Percentiles rank a stretch among this genome's conserved stretches.
phyloP scores from a whole-genome alignment of 2,329 filamentous ascomycete genomes.

The Pyrenochaeta sp. region DNA sequence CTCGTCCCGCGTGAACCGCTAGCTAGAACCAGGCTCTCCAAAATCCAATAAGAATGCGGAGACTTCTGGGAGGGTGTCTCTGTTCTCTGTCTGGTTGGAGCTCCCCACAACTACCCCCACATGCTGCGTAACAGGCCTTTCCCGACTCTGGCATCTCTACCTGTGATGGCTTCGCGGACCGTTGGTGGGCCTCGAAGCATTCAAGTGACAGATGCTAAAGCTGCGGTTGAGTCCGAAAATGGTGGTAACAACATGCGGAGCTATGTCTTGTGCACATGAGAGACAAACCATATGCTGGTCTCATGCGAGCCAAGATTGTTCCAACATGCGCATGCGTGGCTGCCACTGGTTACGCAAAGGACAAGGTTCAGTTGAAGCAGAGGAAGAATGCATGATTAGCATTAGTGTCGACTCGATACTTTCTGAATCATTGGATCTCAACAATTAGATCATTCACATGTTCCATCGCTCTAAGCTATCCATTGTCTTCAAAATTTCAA shows the following conservation, averaged over 20 bases:
- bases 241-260: constrained; percentile 25
- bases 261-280: constrained; percentile 16
- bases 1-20: neutral
- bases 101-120: constrained; percentile 6
- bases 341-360: constrained; percentile 31
- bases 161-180: neutral
- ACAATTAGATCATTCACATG: constrained; percentile 14
- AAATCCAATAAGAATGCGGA: neutral
- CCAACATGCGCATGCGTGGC: constrained; percentile 23
- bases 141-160: constrained; percentile 5
- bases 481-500: neutral
- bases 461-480: constrained; percentile 2
- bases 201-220: neutral
- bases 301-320: constrained; percentile 23
- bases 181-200: neutral
- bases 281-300: constrained; percentile 21
- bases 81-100: neutral
- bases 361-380: constrained; percentile 19
- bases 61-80: neutral
- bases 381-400: constrained; percentile 17
- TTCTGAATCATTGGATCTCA: constrained; percentile 6
- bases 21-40: neutral
- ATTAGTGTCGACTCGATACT: constrained; percentile 4
- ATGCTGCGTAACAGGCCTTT: constrained; percentile 7
- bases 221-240: constrained; percentile 23